These are phyloP conservation scores for Penicillium odoratum DNA, from an alignment of 495 filamentous ascomycete species.

Conservation along the genomic window DNA sequence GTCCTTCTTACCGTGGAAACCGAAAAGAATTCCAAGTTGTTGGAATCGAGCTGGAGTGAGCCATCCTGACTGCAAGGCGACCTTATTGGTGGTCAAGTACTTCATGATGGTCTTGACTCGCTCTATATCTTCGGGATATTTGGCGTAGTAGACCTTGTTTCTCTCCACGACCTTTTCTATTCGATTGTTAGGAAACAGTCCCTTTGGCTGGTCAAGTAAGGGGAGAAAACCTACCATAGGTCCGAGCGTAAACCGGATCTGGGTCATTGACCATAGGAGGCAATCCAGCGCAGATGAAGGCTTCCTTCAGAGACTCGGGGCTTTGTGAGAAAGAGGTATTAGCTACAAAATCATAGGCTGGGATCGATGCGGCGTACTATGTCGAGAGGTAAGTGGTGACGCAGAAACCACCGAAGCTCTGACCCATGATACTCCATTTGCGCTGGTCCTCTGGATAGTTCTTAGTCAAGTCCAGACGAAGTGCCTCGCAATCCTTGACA, in stretches of 20 bases:
- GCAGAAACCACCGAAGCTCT: constrained; percentile 92
- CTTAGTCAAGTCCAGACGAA: constrained; percentile 68
- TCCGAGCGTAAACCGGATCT: constrained; percentile 72
- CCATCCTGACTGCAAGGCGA: constrained; percentile 62
- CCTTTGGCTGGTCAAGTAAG: neutral
- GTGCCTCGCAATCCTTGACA: constrained; percentile 85
- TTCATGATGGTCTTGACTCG: constrained; percentile 64
- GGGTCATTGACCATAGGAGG: constrained; percentile 70
- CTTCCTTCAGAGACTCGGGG: constrained; percentile 76
- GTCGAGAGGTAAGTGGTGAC: constrained; percentile 77
- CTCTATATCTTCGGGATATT: constrained; percentile 81
- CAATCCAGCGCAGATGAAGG: constrained; percentile 80
- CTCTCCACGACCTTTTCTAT: constrained; percentile 59
- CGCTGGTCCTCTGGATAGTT: constrained; percentile 68
- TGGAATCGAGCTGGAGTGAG: constrained; percentile 71
- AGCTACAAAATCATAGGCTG: constrained; percentile 4
- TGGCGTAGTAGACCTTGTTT: constrained; percentile 78
- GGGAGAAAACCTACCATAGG: constrained; percentile 51
- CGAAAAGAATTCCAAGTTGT: constrained; percentile 73
- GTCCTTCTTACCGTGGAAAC: constrained; percentile 62
- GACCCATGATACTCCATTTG: constrained; percentile 83
- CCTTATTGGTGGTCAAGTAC: constrained; percentile 58
- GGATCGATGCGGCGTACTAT: constrained; percentile 45
- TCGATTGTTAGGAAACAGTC: constrained; percentile 9
- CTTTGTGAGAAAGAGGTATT: constrained; percentile 25